Base-by-base conservation (phyloP, 2,329 filamentous ascomycete species). In the Fusarium sublunatum region DNA sequence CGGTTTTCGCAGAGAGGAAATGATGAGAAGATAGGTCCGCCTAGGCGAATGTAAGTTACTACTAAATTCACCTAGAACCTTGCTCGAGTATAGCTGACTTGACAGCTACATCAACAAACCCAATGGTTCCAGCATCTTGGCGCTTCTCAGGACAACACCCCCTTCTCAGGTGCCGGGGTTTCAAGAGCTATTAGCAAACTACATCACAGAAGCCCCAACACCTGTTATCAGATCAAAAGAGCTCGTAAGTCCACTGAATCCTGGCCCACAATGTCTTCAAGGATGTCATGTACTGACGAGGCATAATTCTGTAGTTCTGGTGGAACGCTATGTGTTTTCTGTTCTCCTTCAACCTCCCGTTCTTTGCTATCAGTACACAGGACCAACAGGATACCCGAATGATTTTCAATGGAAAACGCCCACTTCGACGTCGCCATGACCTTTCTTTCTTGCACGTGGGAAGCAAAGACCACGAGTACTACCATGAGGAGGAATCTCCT, bases 101-200 rank as follows among this genome's bases (percentile, higher is more conserved):
- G 12, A 10, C 25, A 69, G 67, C 2, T 65, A 63, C 11, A 59
- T 69, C 5, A 59, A 60, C 9, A 48, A 68, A 22, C 35, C 53
- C 1, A 41, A 58, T 35, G 53, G 54, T 3, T 2, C 24, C 0
- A 59, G 29, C 13, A 41, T 68, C 3, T 8, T 57, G 0, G 11
- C 53, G 2, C 25, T 68, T 1, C 15, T 69, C 1, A 47, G 40
- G 12, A 64, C 54, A 0, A 51, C 54, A 4, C 31, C 60, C 3
- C 4, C 26, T 0, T 61, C 53, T 0, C 62, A 66, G 7, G 51
- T 32, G 0, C 2, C 36, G 3, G 58, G 42, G 1, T 48, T 49
- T 12, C 31, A 51, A 6, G 45, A 53, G 6, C 28, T 67, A 1
- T 10, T 67, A 3, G 35, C 25, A 2, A 45, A 62, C 25, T 65